Evolutionary conservation across 768 basidiomycete genomes (phyloP).

Genomic region (Kwoniella newhampshirensis): DNA sequence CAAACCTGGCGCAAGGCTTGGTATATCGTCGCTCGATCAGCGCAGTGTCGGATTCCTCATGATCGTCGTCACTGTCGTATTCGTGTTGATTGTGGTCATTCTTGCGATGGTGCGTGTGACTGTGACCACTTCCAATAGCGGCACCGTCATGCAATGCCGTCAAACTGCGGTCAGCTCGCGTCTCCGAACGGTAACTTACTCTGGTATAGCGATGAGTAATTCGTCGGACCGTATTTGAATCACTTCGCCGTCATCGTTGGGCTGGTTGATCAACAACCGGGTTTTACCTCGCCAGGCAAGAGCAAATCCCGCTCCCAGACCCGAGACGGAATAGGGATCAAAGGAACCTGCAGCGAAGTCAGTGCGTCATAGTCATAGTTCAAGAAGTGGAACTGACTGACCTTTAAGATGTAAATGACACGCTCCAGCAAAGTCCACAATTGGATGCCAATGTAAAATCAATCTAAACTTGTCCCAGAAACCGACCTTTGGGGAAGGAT

Average conservation of each 20-base stretch:
- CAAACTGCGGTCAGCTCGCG: conserved; percentile 26
- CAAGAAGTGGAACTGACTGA: conserved; percentile 46
- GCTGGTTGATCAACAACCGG: conserved; percentile 66
- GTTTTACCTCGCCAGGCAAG: conserved; percentile 79
- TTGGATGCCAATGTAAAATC: conserved; percentile 77
- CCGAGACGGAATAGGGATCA: conserved; percentile 71
- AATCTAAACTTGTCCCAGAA: conserved; percentile 88
- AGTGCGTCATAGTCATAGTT: neutral
- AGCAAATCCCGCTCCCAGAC: conserved; percentile 79
- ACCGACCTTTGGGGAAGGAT: conserved; percentile 77
- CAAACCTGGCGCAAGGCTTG: conserved; percentile 80
- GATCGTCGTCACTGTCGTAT: conserved; percentile 11
- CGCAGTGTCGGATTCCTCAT: conserved; percentile 27
- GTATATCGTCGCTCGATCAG: conserved; percentile 51
- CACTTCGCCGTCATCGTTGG: conserved; percentile 71
- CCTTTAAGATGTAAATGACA: conserved; percentile 85
- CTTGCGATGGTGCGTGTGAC: neutral
- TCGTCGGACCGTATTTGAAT: conserved; percentile 78
- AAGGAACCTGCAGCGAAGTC: conserved; percentile 63
- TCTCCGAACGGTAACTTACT: conserved; percentile 60
- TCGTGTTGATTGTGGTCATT: neutral
- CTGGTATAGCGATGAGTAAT: conserved; percentile 80
- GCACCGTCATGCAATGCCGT: conserved; percentile 48
- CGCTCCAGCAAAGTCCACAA: conserved; percentile 63
- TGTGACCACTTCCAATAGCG: conserved; percentile 41